These are phyloP conservation scores for Trichoderma guizhouense DNA, from an alignment of 2,329 filamentous ascomycete genomes.

Conservation along the genomic window DNA sequence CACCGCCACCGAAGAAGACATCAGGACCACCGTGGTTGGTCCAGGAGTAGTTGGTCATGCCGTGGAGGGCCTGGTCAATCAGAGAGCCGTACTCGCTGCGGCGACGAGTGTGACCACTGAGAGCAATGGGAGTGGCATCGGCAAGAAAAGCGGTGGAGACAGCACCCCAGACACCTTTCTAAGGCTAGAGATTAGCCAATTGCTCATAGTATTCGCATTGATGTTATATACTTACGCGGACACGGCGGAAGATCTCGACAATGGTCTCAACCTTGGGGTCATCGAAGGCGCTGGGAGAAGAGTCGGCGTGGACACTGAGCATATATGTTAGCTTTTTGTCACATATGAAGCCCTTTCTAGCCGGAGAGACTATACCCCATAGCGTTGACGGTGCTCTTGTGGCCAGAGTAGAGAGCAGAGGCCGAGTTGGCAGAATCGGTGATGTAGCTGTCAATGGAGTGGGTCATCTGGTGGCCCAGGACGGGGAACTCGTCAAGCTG, in stretches of 20 bases:
- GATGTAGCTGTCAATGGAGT: slow-evolving; percentile 81
- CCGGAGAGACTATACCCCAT: slow-evolving; percentile 52
- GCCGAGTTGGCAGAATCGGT: slow-evolving; percentile 85
- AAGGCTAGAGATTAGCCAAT: neutral
- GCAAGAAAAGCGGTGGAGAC: slow-evolving; percentile 80
- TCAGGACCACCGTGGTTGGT: slow-evolving; percentile 70
- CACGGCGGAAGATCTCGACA: slow-evolving; percentile 70
- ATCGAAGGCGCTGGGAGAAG: slow-evolving; percentile 68
- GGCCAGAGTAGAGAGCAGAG: slow-evolving; percentile 75
- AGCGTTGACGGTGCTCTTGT: slow-evolving; percentile 80
- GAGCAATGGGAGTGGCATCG: slow-evolving; percentile 76
- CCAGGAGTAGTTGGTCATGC: slow-evolving; percentile 78
- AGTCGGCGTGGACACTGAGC: slow-evolving; percentile 67
- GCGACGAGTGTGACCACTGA: slow-evolving; percentile 69
- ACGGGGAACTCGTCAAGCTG: slow-evolving; percentile 80
- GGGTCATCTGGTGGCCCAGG: slow-evolving; percentile 85
- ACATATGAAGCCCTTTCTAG: neutral
- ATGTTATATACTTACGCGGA: slow-evolving; percentile 50
- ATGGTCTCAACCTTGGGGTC: slow-evolving; percentile 86
- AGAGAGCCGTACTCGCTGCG: slow-evolving; percentile 68
- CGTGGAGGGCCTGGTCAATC: slow-evolving; percentile 73
- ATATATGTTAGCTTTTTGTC: slow-evolving; percentile 6
- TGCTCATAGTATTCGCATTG: slow-evolving; percentile 7
- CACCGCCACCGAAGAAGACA: slow-evolving; percentile 78
- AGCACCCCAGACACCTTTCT: slow-evolving; percentile 57